A percentile compares a stretch with the other conserved stretches of the same genome.
Evolutionary conservation across 2,329 filamentous ascomycete genomes (phyloP).

Genomic region (Achaetomium macrosporum): DNA sequence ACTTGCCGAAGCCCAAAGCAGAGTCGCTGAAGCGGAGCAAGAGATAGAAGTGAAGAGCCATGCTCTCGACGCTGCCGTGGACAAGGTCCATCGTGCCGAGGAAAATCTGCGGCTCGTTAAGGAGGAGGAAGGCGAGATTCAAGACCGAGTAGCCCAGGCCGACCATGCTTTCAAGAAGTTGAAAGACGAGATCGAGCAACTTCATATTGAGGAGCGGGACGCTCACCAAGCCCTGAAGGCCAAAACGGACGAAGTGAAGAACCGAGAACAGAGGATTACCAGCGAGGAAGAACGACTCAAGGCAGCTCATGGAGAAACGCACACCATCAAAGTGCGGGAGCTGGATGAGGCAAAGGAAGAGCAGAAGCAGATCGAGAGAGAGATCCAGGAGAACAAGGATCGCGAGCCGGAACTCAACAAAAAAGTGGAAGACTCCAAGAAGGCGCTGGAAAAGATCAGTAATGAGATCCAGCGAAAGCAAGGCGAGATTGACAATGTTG

Average conservation of each 20-base stretch:
- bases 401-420: constrained; percentile 32
- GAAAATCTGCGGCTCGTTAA: constrained; percentile 32
- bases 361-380: constrained; percentile 38
- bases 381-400: constrained; percentile 28
- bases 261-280: constrained; percentile 43
- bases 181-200: constrained; percentile 48
- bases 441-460: constrained; percentile 28
- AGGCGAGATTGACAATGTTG: constrained; percentile 48
- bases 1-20: constrained; percentile 34
- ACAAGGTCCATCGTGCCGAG: constrained; percentile 36
- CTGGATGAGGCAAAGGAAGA: constrained; percentile 52
- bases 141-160: constrained; percentile 41
- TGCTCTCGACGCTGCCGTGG: constrained; percentile 42
- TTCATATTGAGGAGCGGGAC: constrained; percentile 59
- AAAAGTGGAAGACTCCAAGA: constrained; percentile 30
- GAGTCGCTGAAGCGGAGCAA: constrained; percentile 39
- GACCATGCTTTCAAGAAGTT: constrained; percentile 39
- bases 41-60: constrained; percentile 42
- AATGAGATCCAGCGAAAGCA: constrained; percentile 40
- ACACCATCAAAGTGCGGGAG: constrained; percentile 54
- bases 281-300: constrained; percentile 58
- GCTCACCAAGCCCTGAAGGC: constrained; percentile 54
- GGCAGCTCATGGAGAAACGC: constrained; percentile 63
- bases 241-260: constrained; percentile 42
- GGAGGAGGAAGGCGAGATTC: constrained; percentile 41